Conservation (phyloP, 306 rosid species). For the Vigna hirtella region DNA sequence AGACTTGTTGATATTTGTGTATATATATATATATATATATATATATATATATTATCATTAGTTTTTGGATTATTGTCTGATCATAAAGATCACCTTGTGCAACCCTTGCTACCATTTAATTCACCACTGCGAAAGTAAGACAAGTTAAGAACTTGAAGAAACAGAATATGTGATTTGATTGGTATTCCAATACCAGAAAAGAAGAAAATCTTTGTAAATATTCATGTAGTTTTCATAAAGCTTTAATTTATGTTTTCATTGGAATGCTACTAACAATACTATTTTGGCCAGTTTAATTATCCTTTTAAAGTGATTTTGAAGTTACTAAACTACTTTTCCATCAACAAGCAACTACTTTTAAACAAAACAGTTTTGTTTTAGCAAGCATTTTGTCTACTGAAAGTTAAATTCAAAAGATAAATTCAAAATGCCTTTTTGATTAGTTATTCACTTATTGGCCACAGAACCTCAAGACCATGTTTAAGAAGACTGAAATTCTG, state of each 20-base stretch:
- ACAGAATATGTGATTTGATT: not conserved
- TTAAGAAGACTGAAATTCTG: no score
- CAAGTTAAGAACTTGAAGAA: slow-evolving; percentile 17
- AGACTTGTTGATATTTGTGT: slow-evolving; percentile 48
- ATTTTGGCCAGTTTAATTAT: not conserved
- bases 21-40: slow-evolving; percentile 46
- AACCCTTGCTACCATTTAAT: not conserved
- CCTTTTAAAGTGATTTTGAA: not conserved
- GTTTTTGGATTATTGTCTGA: slow-evolving; percentile 21
- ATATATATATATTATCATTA: slow-evolving; percentile 24
- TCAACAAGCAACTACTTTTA: not conserved
- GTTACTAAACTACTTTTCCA: no score
- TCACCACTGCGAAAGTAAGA: not conserved
- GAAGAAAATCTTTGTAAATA: not conserved
- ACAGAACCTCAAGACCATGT: no score
- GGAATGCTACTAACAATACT: not conserved
- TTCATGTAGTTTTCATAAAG: slow-evolving; percentile 9
- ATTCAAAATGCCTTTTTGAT: no score
- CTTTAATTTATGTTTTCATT: not conserved
- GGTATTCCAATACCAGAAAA: slow-evolving; percentile 16
- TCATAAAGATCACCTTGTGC: slow-evolving; percentile 13
- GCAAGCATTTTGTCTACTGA: no score
- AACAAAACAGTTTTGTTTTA: not conserved
- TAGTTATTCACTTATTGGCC: no score
- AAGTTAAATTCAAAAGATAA: no score